These are phyloP conservation scores for Cyclotella cryptica DNA, from an alignment of 108 stramenopile genomes.

Conservation along the genomic window DNA sequence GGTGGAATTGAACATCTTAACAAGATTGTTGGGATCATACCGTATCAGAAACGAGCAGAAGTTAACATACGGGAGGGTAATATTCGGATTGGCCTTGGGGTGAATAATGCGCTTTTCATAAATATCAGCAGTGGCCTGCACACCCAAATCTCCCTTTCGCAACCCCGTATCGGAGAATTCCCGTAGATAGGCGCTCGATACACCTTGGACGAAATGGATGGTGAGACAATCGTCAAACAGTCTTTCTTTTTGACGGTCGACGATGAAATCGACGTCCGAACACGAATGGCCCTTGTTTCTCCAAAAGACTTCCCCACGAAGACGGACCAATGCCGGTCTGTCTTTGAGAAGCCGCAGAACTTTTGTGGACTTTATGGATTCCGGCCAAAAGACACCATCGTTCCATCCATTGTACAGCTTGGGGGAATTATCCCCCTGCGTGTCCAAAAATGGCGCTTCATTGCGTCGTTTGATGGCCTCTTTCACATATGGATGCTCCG, in stretches of 20 bases:
- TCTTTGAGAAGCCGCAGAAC: slow-evolving; percentile 1
- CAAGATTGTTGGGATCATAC: neutral
- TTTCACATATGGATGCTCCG: slow-evolving; percentile 20
- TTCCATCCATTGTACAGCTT: neutral
- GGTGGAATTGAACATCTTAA: slow-evolving; percentile 11
- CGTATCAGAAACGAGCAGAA: slow-evolving; percentile 28
- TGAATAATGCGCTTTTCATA: neutral
- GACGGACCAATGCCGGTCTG: slow-evolving; percentile 20
- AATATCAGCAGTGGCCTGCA: neutral
- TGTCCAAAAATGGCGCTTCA: neutral
- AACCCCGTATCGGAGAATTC: neutral
- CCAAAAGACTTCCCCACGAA: slow-evolving; percentile 35
- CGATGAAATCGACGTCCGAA: slow-evolving; percentile 22
- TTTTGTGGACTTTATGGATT: neutral
- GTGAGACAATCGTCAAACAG: slow-evolving; percentile 16
- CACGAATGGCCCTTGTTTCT: slow-evolving; percentile 17
- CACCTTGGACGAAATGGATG: slow-evolving; percentile 29
- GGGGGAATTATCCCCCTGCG: too few relatives aligned
- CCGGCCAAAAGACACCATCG: slow-evolving; percentile 20
- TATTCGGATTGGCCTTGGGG: slow-evolving; percentile 14
- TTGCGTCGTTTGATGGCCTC: slow-evolving; percentile 18
- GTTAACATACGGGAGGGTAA: neutral
- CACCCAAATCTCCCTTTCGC: neutral
- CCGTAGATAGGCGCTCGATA: slow-evolving; percentile 14
- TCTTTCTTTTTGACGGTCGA: slow-evolving; percentile 21